Evolutionary conservation across 1,139 yeast species (phyloP).

Genomic region (Entelexis sorbosivorans): DNA sequence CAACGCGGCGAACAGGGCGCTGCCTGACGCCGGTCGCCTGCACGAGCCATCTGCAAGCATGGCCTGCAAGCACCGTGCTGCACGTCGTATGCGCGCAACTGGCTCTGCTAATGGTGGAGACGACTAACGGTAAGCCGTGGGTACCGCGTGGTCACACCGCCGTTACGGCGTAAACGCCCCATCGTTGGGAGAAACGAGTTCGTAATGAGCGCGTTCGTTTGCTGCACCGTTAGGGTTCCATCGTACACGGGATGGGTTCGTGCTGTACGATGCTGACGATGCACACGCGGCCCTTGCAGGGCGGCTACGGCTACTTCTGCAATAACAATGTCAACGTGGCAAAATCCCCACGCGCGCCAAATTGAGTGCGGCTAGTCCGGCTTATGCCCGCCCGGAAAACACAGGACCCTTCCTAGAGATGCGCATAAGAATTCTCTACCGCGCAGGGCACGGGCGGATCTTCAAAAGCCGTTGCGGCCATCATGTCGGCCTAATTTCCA

Average conservation of each 20-base stretch:
- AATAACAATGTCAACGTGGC: not conserved
- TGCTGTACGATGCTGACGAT: slow-evolving; percentile 3
- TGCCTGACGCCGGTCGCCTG: not conserved
- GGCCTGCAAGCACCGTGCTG: slow-evolving; percentile 2
- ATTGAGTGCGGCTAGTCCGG: too few species aligned
- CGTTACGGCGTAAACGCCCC: not conserved
- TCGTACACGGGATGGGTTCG: not conserved
- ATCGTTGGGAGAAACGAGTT: slow-evolving; percentile 4
- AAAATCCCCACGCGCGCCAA: not conserved
- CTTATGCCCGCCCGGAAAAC: too few species aligned
- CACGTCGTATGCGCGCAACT: slow-evolving; percentile 8
- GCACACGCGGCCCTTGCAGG: not conserved
- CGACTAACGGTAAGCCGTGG: not conserved
- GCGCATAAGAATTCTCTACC: too few species aligned
- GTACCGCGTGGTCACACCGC: not conserved
- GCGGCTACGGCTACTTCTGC: not conserved
- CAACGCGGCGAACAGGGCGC: not conserved
- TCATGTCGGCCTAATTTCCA: too few species aligned
- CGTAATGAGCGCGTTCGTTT: not conserved
- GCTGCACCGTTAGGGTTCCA: slow-evolving; percentile 4
- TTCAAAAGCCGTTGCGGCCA: too few species aligned
- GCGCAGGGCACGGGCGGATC: too few species aligned
- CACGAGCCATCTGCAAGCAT: not conserved
- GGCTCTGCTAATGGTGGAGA: not conserved
- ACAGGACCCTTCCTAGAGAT: too few species aligned